Conservation (phyloP, 768 basidiomycete species). For the Leccinellum rugosiceps region DNA sequence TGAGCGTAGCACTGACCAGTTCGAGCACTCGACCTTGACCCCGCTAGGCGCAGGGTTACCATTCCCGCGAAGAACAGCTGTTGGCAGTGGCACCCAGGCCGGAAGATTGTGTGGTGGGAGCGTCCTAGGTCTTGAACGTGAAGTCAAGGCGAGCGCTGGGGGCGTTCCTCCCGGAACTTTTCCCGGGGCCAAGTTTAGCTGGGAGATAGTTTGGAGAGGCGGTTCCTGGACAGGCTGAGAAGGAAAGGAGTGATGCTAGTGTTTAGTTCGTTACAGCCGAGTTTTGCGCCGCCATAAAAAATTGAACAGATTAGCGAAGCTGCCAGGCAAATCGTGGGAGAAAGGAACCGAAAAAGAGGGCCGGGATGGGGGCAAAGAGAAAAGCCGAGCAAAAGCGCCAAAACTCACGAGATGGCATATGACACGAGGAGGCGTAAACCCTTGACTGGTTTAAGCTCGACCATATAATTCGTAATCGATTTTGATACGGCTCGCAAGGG, state of each 20-base stretch:
- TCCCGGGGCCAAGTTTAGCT: conserved; percentile 54
- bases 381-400: conserved; percentile 26
- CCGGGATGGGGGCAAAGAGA: background rate
- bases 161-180: too few species aligned
- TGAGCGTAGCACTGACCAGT: conserved; percentile 87
- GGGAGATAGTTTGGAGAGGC: conserved; percentile 55
- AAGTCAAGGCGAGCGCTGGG: conserved; percentile 51
- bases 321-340: conserved; percentile 10
- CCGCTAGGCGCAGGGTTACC: conserved; percentile 47
- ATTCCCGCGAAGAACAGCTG: conserved; percentile 36
- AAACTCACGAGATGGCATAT: background rate
- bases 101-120: conserved; percentile 47
- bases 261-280: too few species aligned
- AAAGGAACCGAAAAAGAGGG: background rate
- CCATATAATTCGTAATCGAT: conserved; percentile 58
- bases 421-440: conserved; percentile 40
- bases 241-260: conserved; percentile 36
- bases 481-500: conserved; percentile 55
- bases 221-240: conserved; percentile 38
- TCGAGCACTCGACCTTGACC: conserved; percentile 81
- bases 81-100: conserved; percentile 67
- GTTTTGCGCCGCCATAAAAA: conserved; percentile 19
- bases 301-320: conserved; percentile 17
- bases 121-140: conserved; percentile 54
- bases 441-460: conserved; percentile 57